A percentile compares a stretch with the other conserved stretches of the same genome.
phyloP scores from a whole-genome alignment of 2,329 filamentous ascomycete species.

The Penicillium sp. region DNA sequence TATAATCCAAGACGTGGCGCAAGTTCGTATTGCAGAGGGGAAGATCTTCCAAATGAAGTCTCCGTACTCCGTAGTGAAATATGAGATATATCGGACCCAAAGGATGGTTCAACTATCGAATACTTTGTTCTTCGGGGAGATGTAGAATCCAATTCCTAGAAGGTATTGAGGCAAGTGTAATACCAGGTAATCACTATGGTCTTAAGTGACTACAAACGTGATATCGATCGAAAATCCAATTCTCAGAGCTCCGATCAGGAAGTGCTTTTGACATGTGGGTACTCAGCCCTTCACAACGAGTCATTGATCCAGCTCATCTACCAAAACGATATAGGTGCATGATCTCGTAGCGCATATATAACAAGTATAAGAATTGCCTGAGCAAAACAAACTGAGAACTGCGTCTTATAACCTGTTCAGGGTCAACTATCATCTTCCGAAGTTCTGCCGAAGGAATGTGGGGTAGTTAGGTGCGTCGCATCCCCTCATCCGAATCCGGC shows the following conservation, averaged over 20 bases:
- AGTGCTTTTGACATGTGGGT: no score
- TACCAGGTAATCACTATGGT: background rate
- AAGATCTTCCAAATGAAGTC: no score
- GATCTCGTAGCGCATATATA: background rate
- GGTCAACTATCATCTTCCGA: background rate
- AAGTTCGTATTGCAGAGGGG: background rate
- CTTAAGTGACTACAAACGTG: background rate
- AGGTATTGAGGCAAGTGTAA: background rate
- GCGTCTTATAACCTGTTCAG: background rate
- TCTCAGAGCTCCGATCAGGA: background rate
- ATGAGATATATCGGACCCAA: background rate
- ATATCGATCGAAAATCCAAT: background rate
- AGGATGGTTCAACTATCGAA: background rate
- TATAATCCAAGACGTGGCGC: background rate
- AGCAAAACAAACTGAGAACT: background rate
- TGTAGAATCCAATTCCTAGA: background rate
- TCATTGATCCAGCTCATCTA: background rate
- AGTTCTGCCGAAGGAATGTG: background rate
- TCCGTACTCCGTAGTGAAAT: background rate
- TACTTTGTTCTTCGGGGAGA: background rate
- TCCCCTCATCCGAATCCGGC: conserved; percentile 1
- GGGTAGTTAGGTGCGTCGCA: background rate
- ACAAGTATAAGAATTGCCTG: no score
- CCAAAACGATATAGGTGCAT: background rate
- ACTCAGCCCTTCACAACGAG: background rate